phyloP scores from a whole-genome alignment of 345 rosid species.

The Raphanus sativus region DNA sequence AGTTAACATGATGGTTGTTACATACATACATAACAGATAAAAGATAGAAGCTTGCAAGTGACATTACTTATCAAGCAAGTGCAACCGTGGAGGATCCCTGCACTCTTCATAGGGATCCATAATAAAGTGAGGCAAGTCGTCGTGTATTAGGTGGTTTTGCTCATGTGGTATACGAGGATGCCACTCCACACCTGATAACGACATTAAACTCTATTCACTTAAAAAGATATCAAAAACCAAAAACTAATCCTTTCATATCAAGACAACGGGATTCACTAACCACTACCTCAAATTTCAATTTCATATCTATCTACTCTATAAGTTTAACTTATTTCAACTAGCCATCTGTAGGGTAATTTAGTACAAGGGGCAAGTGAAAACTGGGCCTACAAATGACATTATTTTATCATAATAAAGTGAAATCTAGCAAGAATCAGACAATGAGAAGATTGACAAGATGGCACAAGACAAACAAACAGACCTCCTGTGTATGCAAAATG shows the following conservation, averaged over 20 bases:
- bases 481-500: slow-evolving; percentile 97
- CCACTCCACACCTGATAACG: slow-evolving; percentile 83
- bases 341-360: background rate
- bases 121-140: slow-evolving; percentile 76
- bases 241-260: background rate
- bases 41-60: background rate
- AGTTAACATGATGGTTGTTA: slow-evolving; percentile 15
- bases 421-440: slow-evolving; percentile 28
- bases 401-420: background rate
- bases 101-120: slow-evolving; percentile 95
- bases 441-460: slow-evolving; percentile 29
- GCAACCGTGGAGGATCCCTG: slow-evolving; percentile 73
- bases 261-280: background rate
- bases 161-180: slow-evolving; percentile 63
- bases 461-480: slow-evolving; percentile 41
- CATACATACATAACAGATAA: slow-evolving; percentile 21
- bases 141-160: slow-evolving; percentile 75
- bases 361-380: slow-evolving; percentile 20
- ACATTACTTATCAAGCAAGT: slow-evolving; percentile 84
- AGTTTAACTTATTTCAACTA: slow-evolving; percentile 4
- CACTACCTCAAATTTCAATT: background rate
- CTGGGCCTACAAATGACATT: slow-evolving; percentile 29
- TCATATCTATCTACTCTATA: background rate
- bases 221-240: too few species aligned
- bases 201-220: too few species aligned